phyloP scores from a whole-genome alignment of 1,284 basidiomycete species.

The Ceratobasidium sp. region DNA sequence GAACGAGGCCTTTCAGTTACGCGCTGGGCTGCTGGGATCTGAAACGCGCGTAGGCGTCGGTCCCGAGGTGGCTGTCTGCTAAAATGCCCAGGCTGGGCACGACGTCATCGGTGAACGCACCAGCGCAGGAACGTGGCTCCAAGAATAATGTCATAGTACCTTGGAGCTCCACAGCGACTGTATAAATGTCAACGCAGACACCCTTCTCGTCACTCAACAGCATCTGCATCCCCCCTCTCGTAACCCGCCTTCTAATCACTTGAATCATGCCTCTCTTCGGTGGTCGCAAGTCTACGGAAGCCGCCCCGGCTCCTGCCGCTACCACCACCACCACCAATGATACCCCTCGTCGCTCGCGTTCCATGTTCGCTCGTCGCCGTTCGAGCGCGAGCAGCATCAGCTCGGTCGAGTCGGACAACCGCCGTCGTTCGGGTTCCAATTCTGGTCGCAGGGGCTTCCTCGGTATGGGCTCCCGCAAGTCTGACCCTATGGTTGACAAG shows the following conservation, averaged over 20 bases:
- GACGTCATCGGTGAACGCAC: slow-evolving; percentile 27
- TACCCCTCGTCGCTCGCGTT: slow-evolving; percentile 19
- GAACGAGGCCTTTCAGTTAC: no score
- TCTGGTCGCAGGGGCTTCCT: slow-evolving; percentile 24
- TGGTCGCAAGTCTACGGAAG: slow-evolving; percentile 2
- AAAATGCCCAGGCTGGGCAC: slow-evolving; percentile 1
- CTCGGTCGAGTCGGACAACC: slow-evolving; percentile 18
- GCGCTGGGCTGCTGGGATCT: no score
- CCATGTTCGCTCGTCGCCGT: slow-evolving; percentile 27
- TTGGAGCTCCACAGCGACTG: slow-evolving; percentile 9
- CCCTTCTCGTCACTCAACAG: not conserved
- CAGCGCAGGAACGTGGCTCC: not conserved
- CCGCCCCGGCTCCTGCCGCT: not conserved
- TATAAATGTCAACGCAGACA: slow-evolving; percentile 18
- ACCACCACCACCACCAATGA: not conserved
- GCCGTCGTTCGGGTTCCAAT: not conserved
- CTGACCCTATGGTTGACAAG: slow-evolving; percentile 10
- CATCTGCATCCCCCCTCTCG: not conserved
- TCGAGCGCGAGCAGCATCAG: slow-evolving; percentile 31
- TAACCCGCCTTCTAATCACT: not conserved
- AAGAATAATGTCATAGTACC: not conserved
- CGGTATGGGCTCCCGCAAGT: slow-evolving; percentile 24
- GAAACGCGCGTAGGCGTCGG: not conserved
- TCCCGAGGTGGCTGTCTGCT: not conserved
- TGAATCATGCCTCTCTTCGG: slow-evolving; percentile 34